Base-by-base conservation (phyloP, 179 eudicot species). In the Sideroxylon spinosum region DNA sequence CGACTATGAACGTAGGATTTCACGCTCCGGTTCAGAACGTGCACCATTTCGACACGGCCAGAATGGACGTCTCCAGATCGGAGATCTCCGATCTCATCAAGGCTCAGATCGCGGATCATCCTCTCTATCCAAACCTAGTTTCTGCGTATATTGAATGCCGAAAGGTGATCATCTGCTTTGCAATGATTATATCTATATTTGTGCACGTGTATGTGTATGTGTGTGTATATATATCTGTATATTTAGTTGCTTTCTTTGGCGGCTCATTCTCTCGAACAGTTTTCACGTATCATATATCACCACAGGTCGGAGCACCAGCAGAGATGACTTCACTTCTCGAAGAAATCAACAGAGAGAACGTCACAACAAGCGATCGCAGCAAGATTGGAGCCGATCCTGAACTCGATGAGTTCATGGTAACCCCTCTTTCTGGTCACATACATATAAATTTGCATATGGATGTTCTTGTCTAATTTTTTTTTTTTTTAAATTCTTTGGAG, bases 31-130 rank as follows among this genome's bases (percentile, higher is more conserved):
- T 26, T 20, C 49, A 60, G 71, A 64, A 53, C n/a, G 49, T 66
- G 25, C 26, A 48, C 44, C 73, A 55, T 14, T 53, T 66, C 53
- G 79, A 73, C 55, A 17, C 26, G 49, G 53, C 22, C 6, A 79
- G 76, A 29, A 48, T 75, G 37, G 77, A 75, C 52, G 55, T 22
- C 12, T 12, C 20, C 56, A 67, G 68, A 75, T 75, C 76, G 63
- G 83, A 82, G 79, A 79, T 82, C 80, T 71, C 80, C 10, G 90
- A 87, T 81, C 62, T 85, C 22, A 37, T 87, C n/a, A 87, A 87
- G 68, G 83, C 86, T 16, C 90, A 83, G 86, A 87, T 87, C 78
- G 88, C 86, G 22, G 77, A 52, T 73, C 90, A 87, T 84, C 90
- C 90, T 71, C 80, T 83, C 6, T 87, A 87, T 79, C 85, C 90